Percentiles rank a stretch among this genome's conserved stretches.
Evolutionary conservation across 306 rosid genomes (phyloP).

Genomic region (Fagus crenata): DNA sequence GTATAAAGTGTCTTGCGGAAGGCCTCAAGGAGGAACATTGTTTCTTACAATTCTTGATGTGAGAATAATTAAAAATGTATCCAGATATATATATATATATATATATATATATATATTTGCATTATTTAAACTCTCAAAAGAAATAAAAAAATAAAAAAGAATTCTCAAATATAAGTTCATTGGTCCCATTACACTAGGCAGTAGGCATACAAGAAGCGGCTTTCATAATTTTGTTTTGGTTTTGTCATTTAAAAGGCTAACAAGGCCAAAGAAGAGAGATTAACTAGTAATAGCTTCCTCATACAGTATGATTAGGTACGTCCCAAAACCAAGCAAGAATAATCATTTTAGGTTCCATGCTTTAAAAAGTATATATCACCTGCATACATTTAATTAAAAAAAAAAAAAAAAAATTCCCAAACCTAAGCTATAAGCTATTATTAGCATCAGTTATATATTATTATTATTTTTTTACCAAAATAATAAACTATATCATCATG

Average conservation of each 20-base stretch:
- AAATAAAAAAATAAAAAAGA: too few species aligned
- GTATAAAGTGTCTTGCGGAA: not conserved
- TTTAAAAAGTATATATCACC: constrained; percentile 11
- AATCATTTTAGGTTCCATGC: constrained; percentile 26
- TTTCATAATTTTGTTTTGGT: constrained; percentile 1
- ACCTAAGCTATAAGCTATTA: constrained; percentile 4
- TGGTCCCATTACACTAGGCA: not conserved
- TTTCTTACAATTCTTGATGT: not conserved
- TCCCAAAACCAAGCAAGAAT: constrained; percentile 22
- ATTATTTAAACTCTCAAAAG: too few species aligned
- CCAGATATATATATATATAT: not conserved
- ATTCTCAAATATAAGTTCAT: not conserved
- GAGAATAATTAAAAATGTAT: not conserved
- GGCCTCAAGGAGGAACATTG: not conserved
- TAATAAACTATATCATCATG: not conserved
- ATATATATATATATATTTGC: not conserved
- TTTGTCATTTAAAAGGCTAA: constrained; percentile 28
- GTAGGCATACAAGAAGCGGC: not conserved
- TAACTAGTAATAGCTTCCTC: constrained; percentile 2
- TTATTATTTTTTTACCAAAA: too few species aligned
- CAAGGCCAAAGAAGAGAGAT: constrained; percentile 5
- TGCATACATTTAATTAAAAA: not conserved
- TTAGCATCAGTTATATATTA: not conserved
- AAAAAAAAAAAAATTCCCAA: not conserved
- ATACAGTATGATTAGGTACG: constrained; percentile 11